Evolutionary conservation across 2,329 filamentous ascomycete genomes (phyloP).

Genomic region (Paecilomyces variotii): DNA sequence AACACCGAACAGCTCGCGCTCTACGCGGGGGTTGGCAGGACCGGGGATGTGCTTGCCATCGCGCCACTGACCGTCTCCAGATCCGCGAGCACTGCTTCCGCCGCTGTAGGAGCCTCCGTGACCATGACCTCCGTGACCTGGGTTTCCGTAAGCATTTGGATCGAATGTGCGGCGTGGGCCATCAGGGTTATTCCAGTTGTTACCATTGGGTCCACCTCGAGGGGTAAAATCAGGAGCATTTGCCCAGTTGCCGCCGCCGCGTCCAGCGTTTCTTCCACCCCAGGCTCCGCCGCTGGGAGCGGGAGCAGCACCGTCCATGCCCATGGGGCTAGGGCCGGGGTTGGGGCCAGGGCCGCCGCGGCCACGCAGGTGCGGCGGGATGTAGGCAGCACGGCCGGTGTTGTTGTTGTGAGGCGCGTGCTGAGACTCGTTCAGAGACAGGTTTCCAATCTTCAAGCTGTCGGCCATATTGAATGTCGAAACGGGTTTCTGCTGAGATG

Average conservation of each 20-base stretch:
- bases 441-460: slow-evolving; percentile 32
- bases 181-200: slow-evolving; percentile 27
- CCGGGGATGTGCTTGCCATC: slow-evolving; percentile 95
- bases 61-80: slow-evolving; percentile 91
- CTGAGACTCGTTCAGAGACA: slow-evolving; percentile 53
- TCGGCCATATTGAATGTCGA: slow-evolving; percentile 24
- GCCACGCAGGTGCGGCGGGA: slow-evolving; percentile 55
- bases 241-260: slow-evolving; percentile 42
- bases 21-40: slow-evolving; percentile 75
- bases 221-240: slow-evolving; percentile 52
- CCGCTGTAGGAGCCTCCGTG: slow-evolving; percentile 22
- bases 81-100: slow-evolving; percentile 60
- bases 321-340: slow-evolving; percentile 22
- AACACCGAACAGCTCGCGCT: slow-evolving; percentile 91
- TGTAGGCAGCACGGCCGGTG: slow-evolving; percentile 54
- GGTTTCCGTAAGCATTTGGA: slow-evolving; percentile 54
- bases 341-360: slow-evolving; percentile 24
- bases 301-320: slow-evolving; percentile 30
- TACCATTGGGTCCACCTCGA: slow-evolving; percentile 31
- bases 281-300: slow-evolving; percentile 11
- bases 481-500: not conserved
- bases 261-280: slow-evolving; percentile 13
- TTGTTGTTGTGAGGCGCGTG: slow-evolving; percentile 44
- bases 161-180: slow-evolving; percentile 45
- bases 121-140: slow-evolving; percentile 41